phyloP scores from a whole-genome alignment of 306 rosid species.

The Cucurbita ficifolia region DNA sequence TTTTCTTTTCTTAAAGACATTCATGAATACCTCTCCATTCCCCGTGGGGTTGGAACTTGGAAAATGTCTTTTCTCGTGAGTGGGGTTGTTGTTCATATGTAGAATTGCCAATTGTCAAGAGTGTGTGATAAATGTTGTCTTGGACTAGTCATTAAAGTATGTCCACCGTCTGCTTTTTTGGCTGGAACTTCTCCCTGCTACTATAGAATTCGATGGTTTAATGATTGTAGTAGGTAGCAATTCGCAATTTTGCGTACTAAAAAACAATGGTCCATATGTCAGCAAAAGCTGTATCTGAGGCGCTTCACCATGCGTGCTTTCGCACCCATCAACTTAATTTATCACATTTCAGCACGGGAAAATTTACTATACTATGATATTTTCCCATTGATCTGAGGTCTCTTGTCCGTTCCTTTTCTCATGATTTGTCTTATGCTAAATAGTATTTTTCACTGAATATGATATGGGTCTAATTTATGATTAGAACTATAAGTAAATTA shows the following conservation, averaged over 20 bases:
- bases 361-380: too few relatives aligned
- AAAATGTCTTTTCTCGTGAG: not conserved
- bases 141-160: not conserved
- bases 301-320: not conserved
- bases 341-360: not conserved
- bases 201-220: not conserved
- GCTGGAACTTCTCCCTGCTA: not conserved
- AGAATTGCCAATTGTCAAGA: not conserved
- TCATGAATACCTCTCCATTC: not conserved
- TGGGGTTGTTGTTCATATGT: not conserved
- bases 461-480: not conserved
- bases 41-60: not conserved
- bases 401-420: not conserved
- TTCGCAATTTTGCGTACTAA: not conserved
- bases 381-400: not conserved
- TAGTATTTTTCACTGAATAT: not conserved
- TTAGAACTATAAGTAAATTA: not conserved
- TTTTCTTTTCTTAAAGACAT: not conserved
- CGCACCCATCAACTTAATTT: not conserved
- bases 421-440: not conserved
- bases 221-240: not conserved
- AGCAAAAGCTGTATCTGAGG: not conserved
- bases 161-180: not conserved
- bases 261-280: not conserved
- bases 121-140: not conserved